Evolutionary conservation across 2,329 filamentous ascomycete genomes (phyloP), one percentile per base, ranked within the genome.

Genomic region (Paraconiothyrium sp.): DNA sequence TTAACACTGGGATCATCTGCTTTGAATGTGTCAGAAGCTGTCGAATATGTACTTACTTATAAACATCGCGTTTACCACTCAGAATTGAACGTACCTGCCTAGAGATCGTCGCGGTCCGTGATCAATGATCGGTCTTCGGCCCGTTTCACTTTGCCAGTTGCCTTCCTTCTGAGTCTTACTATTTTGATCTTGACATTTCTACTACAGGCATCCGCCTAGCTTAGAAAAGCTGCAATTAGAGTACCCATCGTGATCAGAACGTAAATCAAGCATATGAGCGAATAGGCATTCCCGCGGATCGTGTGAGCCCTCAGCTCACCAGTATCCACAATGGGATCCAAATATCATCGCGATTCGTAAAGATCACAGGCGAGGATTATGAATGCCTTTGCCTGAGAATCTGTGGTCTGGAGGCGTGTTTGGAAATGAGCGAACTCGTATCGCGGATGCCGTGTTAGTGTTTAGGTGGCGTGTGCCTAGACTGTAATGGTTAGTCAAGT

Each of bases 141-240:
- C 58, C 52, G 63, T 63, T 54, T 58, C 60, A 66, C 60, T 58
- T 59, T 22, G 34, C 59, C 51, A 13, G 54, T 30, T 54, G 51
- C 41, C 48, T 60, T 41, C n/a, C 37, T 51, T 50, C 41, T 59
- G 34, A 34, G 22, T 22, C 54, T 60, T 61, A 62, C 66, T 71
- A 70, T 71, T 71, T 68, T 66, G 61, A 67, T 60, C 58, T 24
- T 56, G 52, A 61, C 46, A 22, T 39, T 61, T 8, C 60, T 54
- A 60, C 62, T 61, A 62, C 51, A 60, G 51, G 51, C 50, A 58
- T 39, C 49, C 48, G 37, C 58, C 57, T 34, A 58, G 48, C 30
- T 56, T 59, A 60, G 59, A 51, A 30, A 50, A 30, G 24, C n/a
- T 67, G 59, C 55, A 65, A 48, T 54, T 55, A 49, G 61, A 62